Evolutionary conservation across 768 basidiomycete genomes (phyloP).

Genomic region (Filobasidium floriforme): DNA sequence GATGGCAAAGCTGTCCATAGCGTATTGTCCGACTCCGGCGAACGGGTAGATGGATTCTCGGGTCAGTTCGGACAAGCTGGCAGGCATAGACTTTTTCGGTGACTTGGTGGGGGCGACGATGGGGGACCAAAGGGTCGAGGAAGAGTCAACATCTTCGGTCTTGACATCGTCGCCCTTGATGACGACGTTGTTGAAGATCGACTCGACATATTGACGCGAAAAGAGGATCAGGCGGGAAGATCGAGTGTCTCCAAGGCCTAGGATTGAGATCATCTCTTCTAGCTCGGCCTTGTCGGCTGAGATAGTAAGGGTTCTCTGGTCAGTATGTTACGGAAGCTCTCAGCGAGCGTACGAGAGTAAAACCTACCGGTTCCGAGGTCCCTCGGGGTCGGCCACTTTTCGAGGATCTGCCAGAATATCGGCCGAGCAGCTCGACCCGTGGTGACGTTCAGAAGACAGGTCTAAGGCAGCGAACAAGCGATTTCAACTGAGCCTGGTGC

Average conservation of each 20-base stretch:
- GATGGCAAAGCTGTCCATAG: slow-evolving; percentile 68
- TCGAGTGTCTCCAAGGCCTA: slow-evolving; percentile 59
- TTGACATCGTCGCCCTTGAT: neutral
- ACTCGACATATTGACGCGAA: slow-evolving; percentile 50
- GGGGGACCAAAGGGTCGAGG: slow-evolving; percentile 44
- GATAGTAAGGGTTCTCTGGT: neutral
- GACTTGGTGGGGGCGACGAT: slow-evolving; percentile 1
- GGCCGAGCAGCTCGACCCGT: slow-evolving; percentile 59
- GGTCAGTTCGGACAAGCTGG: neutral
- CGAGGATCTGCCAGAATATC: slow-evolving; percentile 56
- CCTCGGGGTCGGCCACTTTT: slow-evolving; percentile 56
- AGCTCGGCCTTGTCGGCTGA: slow-evolving; percentile 51
- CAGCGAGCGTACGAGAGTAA: neutral
- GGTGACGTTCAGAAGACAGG: slow-evolving; percentile 64
- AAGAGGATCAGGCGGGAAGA: slow-evolving; percentile 55
- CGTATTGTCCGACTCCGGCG: slow-evolving; percentile 63
- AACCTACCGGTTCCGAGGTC: slow-evolving; percentile 54
- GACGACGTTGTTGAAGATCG: neutral
- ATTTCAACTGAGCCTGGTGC: neutral
- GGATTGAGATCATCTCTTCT: slow-evolving; percentile 49
- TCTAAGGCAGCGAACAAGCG: slow-evolving; percentile 25
- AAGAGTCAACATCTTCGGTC: slow-evolving; percentile 38
- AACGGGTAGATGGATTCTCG: slow-evolving; percentile 51
- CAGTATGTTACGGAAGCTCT: too few species aligned
- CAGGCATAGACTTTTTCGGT: neutral